Base-by-base conservation (phyloP, 306 rosid species). In the Prunus fruticosa region DNA sequence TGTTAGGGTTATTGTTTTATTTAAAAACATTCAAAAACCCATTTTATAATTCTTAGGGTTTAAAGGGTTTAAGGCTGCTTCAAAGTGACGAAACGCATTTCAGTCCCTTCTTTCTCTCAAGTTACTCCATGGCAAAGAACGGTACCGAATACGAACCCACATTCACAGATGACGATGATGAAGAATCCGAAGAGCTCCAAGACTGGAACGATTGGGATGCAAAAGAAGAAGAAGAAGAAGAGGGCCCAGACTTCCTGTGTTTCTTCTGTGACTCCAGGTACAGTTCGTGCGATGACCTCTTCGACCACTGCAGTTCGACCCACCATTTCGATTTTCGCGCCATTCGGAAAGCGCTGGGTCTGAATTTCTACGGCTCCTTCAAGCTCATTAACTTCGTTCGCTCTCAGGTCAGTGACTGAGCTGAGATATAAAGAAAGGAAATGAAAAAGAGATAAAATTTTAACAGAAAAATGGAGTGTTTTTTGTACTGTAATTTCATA, bases 321-420 rank as follows among this genome's bases (percentile, higher is more conserved):
- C 99, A 95, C 80, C 82, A 68, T 73, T 95, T 95, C 75, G 90
- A 95, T 80, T 90, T 92, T 66, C 88, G 49, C 2, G 61, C 69
- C 30, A 54, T 89, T 15, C 81, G 80, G 67, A 77, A 53, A 25
- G 50, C 78, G 19, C 84, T 92, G 65, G 18, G 75, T 65, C 81
- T 95, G 71, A 91, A 91, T 74, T 95, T 92, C 84, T 92, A 95
- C 49, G 84, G 86, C 57, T 91, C 93, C 22, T 85, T 95, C 77
- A 92, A 90, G 87, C 88, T 92, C 76, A 89, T 95, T 20, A 95
- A 95, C 81, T 95, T 75, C 76, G 82, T 92, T 34, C 96, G 97
- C 78, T 82, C 91, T 34, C 87, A 83, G 96, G 97, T 89, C 50
- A 38, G 76, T 66, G 60, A 62, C 5, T 64, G 49, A 8, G 25